Base-by-base conservation (phyloP, 495 filamentous ascomycete genomes). In the Penicillium goetzii region DNA sequence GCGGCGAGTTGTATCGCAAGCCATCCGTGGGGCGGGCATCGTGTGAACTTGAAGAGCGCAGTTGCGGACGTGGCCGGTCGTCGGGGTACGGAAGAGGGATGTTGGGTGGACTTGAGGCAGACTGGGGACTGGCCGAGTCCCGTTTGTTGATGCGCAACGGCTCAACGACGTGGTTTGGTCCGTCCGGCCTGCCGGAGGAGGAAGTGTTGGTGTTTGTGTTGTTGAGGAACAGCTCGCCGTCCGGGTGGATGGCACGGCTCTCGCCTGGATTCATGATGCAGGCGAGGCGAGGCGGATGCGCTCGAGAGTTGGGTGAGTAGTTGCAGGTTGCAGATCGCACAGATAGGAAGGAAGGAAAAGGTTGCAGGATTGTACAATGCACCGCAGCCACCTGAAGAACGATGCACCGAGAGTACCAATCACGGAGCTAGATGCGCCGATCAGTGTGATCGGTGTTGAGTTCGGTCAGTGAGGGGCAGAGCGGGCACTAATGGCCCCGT, bases 131-230 rank as follows among this genome's bases (percentile, higher is more conserved):
- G 52, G 81, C 71, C 17, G 82, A 77, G 52, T 81, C 76, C 78
- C 82, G 72, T 74, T 96, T 96, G 80, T 86, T 88, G 70, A 97
- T 96, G 65, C 92, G 86, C 73, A 97, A 77, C 30, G 93, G 93
- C 60, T 90, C 92, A 61, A 97, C 85, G 3, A 89, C 89, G 12
- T 26, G 45, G 23, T 19, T 36, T 0, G 10, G 21, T 36, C 19
- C 32, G 7, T 38, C 52, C 21, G 52, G 52, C 52, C 52, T 55
- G 52, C 52, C 52, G 52, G 52, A 55, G 52, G 52, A 14, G 43
- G 92, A 89, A 58, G 88, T 88, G 50, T 12, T 53, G 4, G 26
- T 55, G 56, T 88, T 85, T 52, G 7, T 52, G 59, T 83, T 83
- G 67, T 83, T 83, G 66, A 93, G 82, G 74, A 94, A 94, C 73